Conservation (phyloP, 139 green algal genomes). For the Picochlorum sp. region DNA sequence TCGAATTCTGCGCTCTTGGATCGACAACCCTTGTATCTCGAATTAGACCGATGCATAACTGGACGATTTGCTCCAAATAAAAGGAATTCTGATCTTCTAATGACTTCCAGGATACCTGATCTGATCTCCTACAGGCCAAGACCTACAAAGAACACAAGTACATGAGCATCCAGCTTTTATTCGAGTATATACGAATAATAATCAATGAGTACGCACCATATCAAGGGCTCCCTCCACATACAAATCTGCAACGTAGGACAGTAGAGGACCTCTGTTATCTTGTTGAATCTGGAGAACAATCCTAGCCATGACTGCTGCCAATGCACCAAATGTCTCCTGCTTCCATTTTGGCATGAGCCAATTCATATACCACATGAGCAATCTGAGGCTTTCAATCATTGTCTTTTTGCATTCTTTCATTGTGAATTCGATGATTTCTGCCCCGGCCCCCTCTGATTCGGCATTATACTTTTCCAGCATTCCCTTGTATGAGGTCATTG, state of each 20-base stretch:
- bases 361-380: slow-evolving; percentile 40
- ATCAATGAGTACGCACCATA: slow-evolving; percentile 28
- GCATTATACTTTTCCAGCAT: slow-evolving; percentile 1
- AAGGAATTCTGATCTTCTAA: not conserved
- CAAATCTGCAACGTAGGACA: slow-evolving; percentile 54
- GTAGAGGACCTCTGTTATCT: slow-evolving; percentile 19
- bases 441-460: not conserved
- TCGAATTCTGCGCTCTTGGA: no score
- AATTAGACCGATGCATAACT: not conserved
- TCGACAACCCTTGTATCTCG: not conserved
- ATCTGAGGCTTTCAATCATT: slow-evolving; percentile 24
- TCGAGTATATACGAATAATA: no score
- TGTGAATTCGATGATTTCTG: not conserved
- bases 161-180: no score
- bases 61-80: not conserved
- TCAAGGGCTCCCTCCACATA: slow-evolving; percentile 61
- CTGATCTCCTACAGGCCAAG: not conserved
- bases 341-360: slow-evolving; percentile 37
- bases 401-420: slow-evolving; percentile 32
- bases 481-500: slow-evolving; percentile 20
- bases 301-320: slow-evolving; percentile 4
- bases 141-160: not conserved
- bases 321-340: slow-evolving; percentile 12
- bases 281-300: slow-evolving; percentile 2
- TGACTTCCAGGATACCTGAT: not conserved